Conservation (phyloP, 805 yeast genomes). For the Candida sithepensis region DNA sequence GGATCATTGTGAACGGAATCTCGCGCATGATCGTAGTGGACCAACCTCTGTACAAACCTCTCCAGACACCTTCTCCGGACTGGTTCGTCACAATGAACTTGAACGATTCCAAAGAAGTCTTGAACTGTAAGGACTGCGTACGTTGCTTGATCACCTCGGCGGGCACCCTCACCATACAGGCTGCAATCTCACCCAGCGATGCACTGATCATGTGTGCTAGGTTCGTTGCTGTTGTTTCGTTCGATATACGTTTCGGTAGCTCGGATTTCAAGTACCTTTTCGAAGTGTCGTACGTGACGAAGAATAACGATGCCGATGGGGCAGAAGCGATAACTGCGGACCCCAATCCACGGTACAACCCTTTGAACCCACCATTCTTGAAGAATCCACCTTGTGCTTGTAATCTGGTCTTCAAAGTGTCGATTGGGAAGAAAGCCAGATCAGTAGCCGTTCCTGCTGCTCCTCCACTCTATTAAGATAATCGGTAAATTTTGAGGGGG, state of each 20-base stretch:
- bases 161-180: conserved; percentile 93
- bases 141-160: conserved; percentile 95
- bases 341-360: conserved; percentile 89
- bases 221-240: conserved; percentile 30
- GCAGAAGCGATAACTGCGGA: conserved; percentile 94
- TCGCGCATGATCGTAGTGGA: conserved; percentile 88
- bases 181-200: conserved; percentile 86
- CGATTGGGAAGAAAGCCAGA: conserved; percentile 92
- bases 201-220: conserved; percentile 83
- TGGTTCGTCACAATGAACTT: conserved; percentile 55
- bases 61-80: conserved; percentile 72
- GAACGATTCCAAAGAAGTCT: conserved; percentile 65
- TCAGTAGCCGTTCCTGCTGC: conserved; percentile 97
- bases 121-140: conserved; percentile 68
- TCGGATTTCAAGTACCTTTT: conserved; percentile 37
- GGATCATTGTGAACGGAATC: conserved; percentile 94
- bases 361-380: conserved; percentile 87
- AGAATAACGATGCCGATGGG: conserved; percentile 76
- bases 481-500: no score
- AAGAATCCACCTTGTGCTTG: conserved; percentile 97
- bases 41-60: conserved; percentile 92
- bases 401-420: conserved; percentile 87
- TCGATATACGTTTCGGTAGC: conserved; percentile 21
- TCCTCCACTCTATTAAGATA: conserved; percentile 59
- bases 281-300: conserved; percentile 78